Evolutionary conservation across 306 rosid genomes (phyloP).

Genomic region (Acacia confusa): DNA sequence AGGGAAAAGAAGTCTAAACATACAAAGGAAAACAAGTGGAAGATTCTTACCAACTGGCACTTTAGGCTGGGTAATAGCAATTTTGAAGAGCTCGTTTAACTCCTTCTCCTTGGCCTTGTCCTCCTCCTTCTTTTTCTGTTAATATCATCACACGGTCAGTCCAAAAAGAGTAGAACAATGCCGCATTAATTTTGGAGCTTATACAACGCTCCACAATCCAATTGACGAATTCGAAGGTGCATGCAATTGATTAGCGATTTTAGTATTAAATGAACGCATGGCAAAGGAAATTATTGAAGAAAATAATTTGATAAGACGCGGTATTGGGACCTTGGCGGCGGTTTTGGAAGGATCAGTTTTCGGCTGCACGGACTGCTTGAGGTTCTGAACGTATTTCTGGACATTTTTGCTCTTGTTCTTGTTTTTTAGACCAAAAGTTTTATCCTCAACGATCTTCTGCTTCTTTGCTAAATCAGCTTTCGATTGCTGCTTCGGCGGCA

Average conservation of each 20-base stretch:
- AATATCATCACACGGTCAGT: background rate
- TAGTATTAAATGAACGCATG: background rate
- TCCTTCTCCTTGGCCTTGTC: constrained; percentile 76
- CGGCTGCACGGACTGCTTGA: constrained; percentile 62
- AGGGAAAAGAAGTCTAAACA: background rate
- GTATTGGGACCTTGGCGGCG: constrained; percentile 48
- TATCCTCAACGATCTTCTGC: constrained; percentile 82
- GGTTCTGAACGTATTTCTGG: constrained; percentile 66
- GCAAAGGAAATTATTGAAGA: background rate
- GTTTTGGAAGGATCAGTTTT: constrained; percentile 50
- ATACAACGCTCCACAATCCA: background rate
- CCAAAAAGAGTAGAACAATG: background rate
- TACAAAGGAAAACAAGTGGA: background rate
- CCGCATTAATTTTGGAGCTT: background rate
- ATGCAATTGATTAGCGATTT: background rate
- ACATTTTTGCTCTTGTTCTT: constrained; percentile 76
- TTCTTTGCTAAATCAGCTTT: constrained; percentile 67
- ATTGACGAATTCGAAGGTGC: background rate
- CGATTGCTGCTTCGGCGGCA: constrained; percentile 74
- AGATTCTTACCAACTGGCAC: constrained; percentile 62
- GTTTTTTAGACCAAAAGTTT: constrained; percentile 75
- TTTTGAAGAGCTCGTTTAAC: constrained; percentile 68
- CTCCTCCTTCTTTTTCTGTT: constrained; percentile 80
- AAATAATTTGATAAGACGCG: background rate
- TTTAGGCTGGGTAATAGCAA: constrained; percentile 76